Evolutionary conservation across 768 basidiomycete genomes (phyloP).

Genomic region (Lyophyllum semitale): DNA sequence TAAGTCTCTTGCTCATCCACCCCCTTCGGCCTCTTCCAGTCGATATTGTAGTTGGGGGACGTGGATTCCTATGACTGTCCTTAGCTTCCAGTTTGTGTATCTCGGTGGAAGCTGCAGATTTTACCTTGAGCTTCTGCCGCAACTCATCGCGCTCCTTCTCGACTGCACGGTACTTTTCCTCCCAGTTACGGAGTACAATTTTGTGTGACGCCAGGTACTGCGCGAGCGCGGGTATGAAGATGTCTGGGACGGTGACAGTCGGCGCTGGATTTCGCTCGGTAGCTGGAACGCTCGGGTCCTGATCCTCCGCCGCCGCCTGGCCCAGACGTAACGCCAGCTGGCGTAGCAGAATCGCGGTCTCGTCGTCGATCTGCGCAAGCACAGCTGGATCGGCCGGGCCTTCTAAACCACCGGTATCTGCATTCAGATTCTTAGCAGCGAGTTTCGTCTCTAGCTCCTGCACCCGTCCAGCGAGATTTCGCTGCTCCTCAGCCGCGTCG

Average conservation of each 20-base stretch:
- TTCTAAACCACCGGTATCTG: not conserved
- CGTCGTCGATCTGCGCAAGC: not conserved
- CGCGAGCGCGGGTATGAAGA: constrained; percentile 4
- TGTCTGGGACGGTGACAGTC: not conserved
- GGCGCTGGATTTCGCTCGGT: not conserved
- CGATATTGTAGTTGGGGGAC: too few relatives aligned
- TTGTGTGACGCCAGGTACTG: constrained; percentile 7
- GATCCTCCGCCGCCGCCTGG: not conserved
- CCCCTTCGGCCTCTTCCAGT: too few relatives aligned
- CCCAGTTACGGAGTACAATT: not conserved
- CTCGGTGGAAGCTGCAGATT: too few relatives aligned
- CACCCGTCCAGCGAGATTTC: constrained; percentile 3
- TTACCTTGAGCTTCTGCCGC: too few relatives aligned
- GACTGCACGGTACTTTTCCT: not conserved
- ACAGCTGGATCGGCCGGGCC: not conserved
- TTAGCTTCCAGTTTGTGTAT: too few relatives aligned
- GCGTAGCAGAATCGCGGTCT: not conserved
- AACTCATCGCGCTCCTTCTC: too few relatives aligned
- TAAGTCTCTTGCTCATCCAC: too few relatives aligned
- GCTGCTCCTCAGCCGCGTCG: not conserved
- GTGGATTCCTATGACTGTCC: too few relatives aligned
- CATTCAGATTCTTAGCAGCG: not conserved
- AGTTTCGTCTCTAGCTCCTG: constrained; percentile 7
- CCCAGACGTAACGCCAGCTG: not conserved
- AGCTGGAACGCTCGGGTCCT: not conserved